Evolutionary conservation across 169 alveolate genomes (phyloP).

Genomic region (Plasmodium ovale): DNA sequence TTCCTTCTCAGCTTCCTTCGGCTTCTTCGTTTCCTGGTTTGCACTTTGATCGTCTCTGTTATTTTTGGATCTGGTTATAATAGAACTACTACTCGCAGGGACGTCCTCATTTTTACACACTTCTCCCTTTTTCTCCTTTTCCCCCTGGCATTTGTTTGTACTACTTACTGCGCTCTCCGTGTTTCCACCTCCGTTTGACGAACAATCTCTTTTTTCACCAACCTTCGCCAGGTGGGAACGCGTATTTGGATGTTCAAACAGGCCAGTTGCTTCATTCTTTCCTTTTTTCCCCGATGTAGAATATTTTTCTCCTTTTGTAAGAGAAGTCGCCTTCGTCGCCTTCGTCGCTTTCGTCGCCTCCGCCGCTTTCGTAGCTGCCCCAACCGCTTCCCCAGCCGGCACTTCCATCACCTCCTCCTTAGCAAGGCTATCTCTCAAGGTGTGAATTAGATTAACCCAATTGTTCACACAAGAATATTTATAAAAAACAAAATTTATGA

Average conservation of each 20-base stretch:
- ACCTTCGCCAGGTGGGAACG: too few relatives aligned
- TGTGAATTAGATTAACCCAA: slow-evolving; percentile 38
- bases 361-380: not conserved
- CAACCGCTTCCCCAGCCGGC: too few relatives aligned
- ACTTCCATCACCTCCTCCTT: too few relatives aligned
- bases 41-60: slow-evolving; percentile 1
- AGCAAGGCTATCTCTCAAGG: slow-evolving; percentile 18
- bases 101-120: not conserved
- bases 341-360: not conserved
- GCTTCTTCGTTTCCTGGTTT: slow-evolving; percentile 5
- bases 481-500: slow-evolving; percentile 32
- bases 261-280: too few relatives aligned
- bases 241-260: too few relatives aligned
- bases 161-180: too few relatives aligned
- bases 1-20: not conserved
- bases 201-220: too few relatives aligned
- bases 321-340: too few relatives aligned
- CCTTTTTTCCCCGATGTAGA: too few relatives aligned
- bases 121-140: slow-evolving; percentile 2
- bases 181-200: too few relatives aligned
- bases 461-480: slow-evolving; percentile 49
- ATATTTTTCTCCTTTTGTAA: too few relatives aligned
- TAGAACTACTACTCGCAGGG: not conserved
- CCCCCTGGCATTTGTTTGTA: too few relatives aligned
- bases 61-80: not conserved